A percentile compares a stretch with the other conserved stretches of the same genome.
These are phyloP conservation scores for Talaromyces albobiverticillius DNA, from an alignment of 2,329 filamentous ascomycete species.

Conservation along the genomic window DNA sequence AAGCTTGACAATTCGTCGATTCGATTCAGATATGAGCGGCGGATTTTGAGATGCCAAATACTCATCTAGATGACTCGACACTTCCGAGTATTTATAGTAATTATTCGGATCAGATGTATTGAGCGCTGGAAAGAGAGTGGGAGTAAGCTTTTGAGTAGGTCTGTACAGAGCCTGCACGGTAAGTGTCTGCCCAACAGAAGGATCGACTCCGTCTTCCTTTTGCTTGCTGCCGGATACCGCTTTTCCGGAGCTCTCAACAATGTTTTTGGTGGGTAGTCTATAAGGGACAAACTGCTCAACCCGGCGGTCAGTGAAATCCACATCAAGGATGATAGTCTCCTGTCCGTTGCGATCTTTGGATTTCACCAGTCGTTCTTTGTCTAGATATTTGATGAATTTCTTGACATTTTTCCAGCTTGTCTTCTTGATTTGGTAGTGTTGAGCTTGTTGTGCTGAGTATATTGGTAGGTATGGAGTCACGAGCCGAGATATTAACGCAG, in stretches of 20 bases:
- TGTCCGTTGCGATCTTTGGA: conserved; percentile 63
- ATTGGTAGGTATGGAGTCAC: conserved; percentile 66
- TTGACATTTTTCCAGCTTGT: conserved; percentile 68
- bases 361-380: conserved; percentile 62
- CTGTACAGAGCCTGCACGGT: conserved; percentile 53
- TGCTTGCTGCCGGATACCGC: conserved; percentile 27
- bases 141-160: conserved; percentile 56
- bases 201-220: conserved; percentile 32
- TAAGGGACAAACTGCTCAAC: conserved; percentile 61
- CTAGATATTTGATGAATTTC: conserved; percentile 66
- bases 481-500: conserved; percentile 60
- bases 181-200: conserved; percentile 43
- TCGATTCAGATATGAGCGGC: conserved; percentile 54
- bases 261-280: conserved; percentile 57
- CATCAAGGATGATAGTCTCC: conserved; percentile 62
- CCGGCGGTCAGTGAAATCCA: conserved; percentile 59
- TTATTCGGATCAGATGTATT: conserved; percentile 50
- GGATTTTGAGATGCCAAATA: conserved; percentile 57
- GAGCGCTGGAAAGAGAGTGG: conserved; percentile 50
- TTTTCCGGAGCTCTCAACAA: conserved; percentile 41
- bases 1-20: conserved; percentile 60
- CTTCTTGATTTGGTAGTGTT: conserved; percentile 65
- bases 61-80: conserved; percentile 55
- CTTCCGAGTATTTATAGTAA: conserved; percentile 59
- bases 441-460: conserved; percentile 53